Evolutionary conservation across 176 grass and related monocot genomes (phyloP), one percentile per base, ranked within the genome.

Genomic region (Ensete glaucum): DNA sequence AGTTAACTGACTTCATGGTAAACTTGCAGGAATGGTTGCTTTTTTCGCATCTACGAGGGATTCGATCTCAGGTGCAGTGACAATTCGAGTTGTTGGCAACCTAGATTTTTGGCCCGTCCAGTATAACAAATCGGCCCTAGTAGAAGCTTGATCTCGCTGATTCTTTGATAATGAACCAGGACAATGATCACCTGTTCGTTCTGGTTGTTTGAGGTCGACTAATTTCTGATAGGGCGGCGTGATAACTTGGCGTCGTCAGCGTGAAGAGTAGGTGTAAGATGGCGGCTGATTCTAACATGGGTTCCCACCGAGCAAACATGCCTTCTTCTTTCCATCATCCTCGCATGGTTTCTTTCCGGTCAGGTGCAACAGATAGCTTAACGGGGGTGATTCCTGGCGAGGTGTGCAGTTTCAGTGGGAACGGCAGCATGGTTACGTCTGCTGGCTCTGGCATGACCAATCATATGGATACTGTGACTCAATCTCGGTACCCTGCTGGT

Each of bases 331-430:
- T 74, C 19, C 52, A 74, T 74, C 53, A 56, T 29, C 72, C 53
- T 74, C 48, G 50, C 48, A 74, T 74, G 21, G 72, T 74, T 17
- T 74, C 72, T 17, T 74, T 74, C 52, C 72, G 57, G 53, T 57
- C 72, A 74, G 72, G 53, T 74, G 72, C 72, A 34, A 56, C 57
- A 0, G 25, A 74, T 74, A 57, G 53, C 23, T 56, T 27, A 17
- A 55, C 7, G 15, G 53, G 53, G 22, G 29, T 57, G 72, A 51
- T 34, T 74, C 9, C 53, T 22, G 51, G 13, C 11, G 69, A 72
- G 20, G 13, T 72, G 50, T 23, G 51, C 48, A 53, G 69, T 52
- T 72, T 52, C 19, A 19, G 69, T 22, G 19, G 50, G n/a, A 72
- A 22, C 50, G 53, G 29, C 50, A 72, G 9, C 69, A 72, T 53